Base-by-base conservation (phyloP, 495 filamentous ascomycete species). In the Sphaerosporella brunnea region DNA sequence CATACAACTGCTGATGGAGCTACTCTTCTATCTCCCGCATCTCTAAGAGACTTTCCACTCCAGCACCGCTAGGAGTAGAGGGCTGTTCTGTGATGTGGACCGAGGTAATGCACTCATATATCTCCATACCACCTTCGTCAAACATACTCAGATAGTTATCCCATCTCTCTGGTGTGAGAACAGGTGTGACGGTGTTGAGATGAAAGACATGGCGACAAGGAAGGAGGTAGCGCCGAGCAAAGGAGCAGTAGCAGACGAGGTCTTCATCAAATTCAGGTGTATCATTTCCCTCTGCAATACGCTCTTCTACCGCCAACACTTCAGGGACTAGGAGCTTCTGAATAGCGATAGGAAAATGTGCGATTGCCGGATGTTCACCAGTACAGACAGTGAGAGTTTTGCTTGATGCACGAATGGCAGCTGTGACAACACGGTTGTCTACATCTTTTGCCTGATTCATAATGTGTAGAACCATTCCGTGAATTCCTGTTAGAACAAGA, bases 171-270 rank as follows among this genome's bases (percentile, higher is more conserved):
- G 28, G 28, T 32, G 28, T 32, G 28, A 32, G 28, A 5, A 32
- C 28, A 5, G 5, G 5, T 13, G 28, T 32, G 7, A 5, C 28
- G 7, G 28, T 32, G 28, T 50, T 20, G 8, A 50, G 34, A 37
- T 50, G 39, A 36, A 50, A 50, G 16, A 45, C 11, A 50, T 50
- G 39, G 18, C 26, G 40, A n/a, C 39, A 50, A 5, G 48, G 48
- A 34, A 50, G 26, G 18, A 25, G 7, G 44, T 45, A 50, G 20
- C 21, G 32, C 3, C 48, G 16, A 8, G 38, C 30, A 26, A 50
- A 50, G n/a, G 42, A 30, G 28, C 28, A 32, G 13, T 32, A 13
- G 13, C 28, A 32, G 7, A 13, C 13, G 5, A 32, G 13, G 13
- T 32, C 28, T 32, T 32, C 7, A 13, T 32, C 28, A 32, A 32